Evolutionary conservation across 2,329 filamentous ascomycete species (phyloP).

Genomic region (Camillea tinctor): DNA sequence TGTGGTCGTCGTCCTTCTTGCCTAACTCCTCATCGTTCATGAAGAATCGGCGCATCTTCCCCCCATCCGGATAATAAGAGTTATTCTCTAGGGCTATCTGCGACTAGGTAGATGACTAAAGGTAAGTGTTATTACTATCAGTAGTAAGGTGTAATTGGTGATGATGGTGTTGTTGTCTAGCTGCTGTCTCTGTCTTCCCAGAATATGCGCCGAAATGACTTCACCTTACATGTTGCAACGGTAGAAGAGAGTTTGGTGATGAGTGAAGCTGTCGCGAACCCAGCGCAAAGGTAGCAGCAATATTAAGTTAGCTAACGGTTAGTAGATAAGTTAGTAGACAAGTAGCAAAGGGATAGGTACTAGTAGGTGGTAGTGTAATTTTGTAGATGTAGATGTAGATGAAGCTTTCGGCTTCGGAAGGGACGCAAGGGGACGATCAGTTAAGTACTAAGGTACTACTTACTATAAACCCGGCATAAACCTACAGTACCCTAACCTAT

Average conservation of each 20-base stretch:
- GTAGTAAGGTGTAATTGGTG: background rate
- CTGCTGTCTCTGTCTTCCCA: background rate
- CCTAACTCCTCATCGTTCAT: constrained; percentile 54
- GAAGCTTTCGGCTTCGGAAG: background rate
- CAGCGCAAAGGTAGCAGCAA: too few species aligned
- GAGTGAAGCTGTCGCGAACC: background rate
- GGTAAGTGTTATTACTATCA: background rate
- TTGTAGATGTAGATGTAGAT: background rate
- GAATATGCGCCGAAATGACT: background rate
- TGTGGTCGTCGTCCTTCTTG: constrained; percentile 61
- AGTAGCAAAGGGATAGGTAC: background rate
- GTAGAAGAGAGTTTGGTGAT: background rate
- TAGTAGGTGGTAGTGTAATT: background rate
- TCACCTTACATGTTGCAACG: background rate
- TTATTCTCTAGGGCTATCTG: constrained; percentile 8
- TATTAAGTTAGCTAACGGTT: too few species aligned
- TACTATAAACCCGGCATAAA: background rate
- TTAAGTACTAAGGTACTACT: background rate
- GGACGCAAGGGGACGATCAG: background rate
- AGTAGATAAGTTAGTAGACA: too few species aligned
- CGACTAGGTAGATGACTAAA: background rate
- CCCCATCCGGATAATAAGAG: constrained; percentile 29
- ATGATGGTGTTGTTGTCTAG: background rate
- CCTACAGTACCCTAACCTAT: background rate
- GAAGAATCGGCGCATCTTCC: constrained; percentile 47